Evolutionary conservation across 768 basidiomycete genomes (phyloP).

Genomic region (Trametes coccinea): DNA sequence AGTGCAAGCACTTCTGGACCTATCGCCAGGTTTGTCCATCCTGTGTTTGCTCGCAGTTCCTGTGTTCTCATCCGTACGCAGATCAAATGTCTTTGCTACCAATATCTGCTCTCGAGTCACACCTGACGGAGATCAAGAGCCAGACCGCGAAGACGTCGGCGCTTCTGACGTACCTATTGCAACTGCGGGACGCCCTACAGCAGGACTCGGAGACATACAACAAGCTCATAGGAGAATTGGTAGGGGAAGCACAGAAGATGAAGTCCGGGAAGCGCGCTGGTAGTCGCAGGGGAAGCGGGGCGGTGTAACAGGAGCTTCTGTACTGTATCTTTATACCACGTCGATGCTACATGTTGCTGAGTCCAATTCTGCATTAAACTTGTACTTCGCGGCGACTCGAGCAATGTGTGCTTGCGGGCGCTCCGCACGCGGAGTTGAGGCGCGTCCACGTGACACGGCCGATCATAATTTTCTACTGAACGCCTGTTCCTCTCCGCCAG

Average conservation of each 20-base stretch:
- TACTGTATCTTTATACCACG: conserved; percentile 9
- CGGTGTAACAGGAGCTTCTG: conserved; percentile 19
- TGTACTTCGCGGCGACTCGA: too few relatives aligned
- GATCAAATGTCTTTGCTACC: conserved; percentile 75
- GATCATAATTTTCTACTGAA: conserved; percentile 22
- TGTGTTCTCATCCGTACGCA: conserved; percentile 31
- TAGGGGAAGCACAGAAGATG: conserved; percentile 87
- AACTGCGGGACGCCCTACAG: conserved; percentile 77
- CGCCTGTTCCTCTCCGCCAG: not conserved
- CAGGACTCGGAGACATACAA: conserved; percentile 91
- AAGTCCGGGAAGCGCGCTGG: conserved; percentile 58
- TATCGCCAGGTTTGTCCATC: conserved; percentile 61
- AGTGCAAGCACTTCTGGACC: conserved; percentile 63
- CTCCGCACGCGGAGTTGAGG: conserved; percentile 2
- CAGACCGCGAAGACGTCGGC: conserved; percentile 77
- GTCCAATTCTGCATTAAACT: too few relatives aligned
- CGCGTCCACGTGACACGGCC: conserved; percentile 1
- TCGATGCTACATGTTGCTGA: too few relatives aligned
- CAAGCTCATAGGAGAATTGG: conserved; percentile 85
- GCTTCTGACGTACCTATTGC: conserved; percentile 78
- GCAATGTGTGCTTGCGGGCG: not conserved
- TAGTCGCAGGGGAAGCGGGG: conserved; percentile 39
- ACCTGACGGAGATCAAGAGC: conserved; percentile 63
- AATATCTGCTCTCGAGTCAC: conserved; percentile 60
- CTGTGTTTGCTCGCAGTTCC: not conserved